phyloP scores from a whole-genome alignment of 495 filamentous ascomycete species.

The Cercophora newfieldiana region DNA sequence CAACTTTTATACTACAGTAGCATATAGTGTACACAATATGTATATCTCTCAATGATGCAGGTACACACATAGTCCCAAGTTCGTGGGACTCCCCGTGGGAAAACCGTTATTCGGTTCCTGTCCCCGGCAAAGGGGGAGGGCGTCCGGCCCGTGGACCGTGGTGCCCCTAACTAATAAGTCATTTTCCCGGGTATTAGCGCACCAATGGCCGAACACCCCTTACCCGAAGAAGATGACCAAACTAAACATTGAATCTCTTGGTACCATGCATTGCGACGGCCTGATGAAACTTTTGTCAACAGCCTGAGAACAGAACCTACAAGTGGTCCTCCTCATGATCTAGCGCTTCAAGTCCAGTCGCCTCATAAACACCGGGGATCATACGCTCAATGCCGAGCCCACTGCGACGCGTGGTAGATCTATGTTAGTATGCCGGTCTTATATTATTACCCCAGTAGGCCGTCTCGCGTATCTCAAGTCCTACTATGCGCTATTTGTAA shows the following conservation, averaged over 20 bases:
- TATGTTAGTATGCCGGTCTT: too few species aligned
- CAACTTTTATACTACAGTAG: neutral
- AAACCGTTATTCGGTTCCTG: neutral
- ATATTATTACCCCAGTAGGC: too few species aligned
- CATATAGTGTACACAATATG: too few species aligned
- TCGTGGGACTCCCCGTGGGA: neutral
- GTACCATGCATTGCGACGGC: neutral
- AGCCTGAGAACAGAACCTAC: neutral
- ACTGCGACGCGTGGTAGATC: too few species aligned
- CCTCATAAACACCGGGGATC: too few species aligned
- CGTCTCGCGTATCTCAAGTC: too few species aligned
- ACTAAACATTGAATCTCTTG: neutral
- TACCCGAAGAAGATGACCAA: neutral
- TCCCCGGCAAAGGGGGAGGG: neutral
- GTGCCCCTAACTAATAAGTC: slow-evolving; percentile 1
- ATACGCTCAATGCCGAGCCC: too few species aligned
- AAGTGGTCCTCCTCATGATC: neutral
- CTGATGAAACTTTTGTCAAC: neutral
- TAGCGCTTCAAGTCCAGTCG: too few species aligned
- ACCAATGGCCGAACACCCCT: neutral
- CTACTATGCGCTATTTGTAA: too few species aligned
- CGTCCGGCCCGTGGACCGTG: neutral
- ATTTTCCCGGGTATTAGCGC: slow-evolving; percentile 6
- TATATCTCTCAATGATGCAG: too few species aligned
- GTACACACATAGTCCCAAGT: neutral